phyloP scores from a whole-genome alignment of 192 early-diverging fungal species.

The Phlyctochytrium arcticum region DNA sequence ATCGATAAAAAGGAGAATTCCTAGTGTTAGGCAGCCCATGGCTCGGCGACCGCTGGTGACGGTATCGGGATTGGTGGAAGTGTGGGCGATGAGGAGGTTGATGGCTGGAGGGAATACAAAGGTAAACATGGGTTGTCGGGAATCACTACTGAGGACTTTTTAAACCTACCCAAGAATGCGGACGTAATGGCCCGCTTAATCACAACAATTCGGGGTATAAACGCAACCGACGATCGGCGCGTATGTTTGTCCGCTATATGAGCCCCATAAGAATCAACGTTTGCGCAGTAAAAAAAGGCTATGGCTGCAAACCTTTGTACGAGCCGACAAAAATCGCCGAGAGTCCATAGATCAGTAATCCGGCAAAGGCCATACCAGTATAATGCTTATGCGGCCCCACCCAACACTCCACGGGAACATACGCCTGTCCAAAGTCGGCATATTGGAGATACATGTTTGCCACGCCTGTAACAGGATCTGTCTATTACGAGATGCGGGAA shows the following conservation, averaged over 20 bases:
- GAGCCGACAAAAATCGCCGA: conserved; percentile 23
- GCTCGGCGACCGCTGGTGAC: not conserved
- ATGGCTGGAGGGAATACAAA: conserved; percentile 2
- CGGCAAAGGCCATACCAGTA: conserved; percentile 16
- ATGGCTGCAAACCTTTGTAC: conserved; percentile 6
- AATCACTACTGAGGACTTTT: not conserved
- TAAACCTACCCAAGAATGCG: not conserved
- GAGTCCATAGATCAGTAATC: conserved; percentile 8
- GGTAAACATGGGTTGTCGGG: not conserved
- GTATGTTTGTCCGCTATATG: conserved; percentile 13
- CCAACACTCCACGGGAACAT: not conserved
- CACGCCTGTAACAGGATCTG: too few relatives aligned
- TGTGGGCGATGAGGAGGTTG: conserved; percentile 7
- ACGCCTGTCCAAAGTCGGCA: not conserved
- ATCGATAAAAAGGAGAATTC: conserved; percentile 4
- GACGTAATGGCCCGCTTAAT: conserved; percentile 10
- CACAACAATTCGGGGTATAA: conserved; percentile 16
- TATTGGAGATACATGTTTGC: conserved; percentile 9
- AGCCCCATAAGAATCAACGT: not conserved
- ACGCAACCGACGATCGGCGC: conserved; percentile 14
- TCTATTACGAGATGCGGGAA: not conserved
- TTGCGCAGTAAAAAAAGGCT: not conserved
- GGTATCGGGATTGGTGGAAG: not conserved
- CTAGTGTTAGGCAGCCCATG: not conserved
- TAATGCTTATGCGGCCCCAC: conserved; percentile 5